Evolutionary conservation across 2,329 filamentous ascomycete genomes (phyloP), one percentile per base, ranked within the genome.

Genomic region (Colletotrichum lini): DNA sequence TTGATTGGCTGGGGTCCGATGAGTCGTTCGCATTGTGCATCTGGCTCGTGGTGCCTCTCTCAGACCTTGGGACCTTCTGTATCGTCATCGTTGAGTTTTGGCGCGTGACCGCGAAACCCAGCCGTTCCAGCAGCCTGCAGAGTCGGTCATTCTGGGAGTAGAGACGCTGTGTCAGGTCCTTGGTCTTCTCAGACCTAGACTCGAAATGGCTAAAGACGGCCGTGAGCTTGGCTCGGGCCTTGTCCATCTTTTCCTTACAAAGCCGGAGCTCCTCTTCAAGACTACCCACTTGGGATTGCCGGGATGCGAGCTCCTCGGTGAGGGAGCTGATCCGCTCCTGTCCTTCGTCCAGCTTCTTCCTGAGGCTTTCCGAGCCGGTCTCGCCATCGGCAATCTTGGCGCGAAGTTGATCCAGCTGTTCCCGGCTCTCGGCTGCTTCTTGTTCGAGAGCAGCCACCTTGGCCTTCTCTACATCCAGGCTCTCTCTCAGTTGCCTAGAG

Each of bases 131-230:
- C 58, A 99, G 89, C 62, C 92, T 91, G 70, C 90, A 89, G n/a
- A 98, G 86, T 30, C 94, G 92, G 75, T 97, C 93, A 73, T 96
- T 95, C 73, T 98, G 94, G 1, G 90, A 88, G 79, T 94, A 97
- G 4, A 98, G 86, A 67, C 92, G 90, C 77, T 95, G 93, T 1
- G 95, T 97, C 15, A 98, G 85, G 73, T 98, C 94, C 79, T 94
- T 94, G 6, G 94, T 92, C 73, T 91, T 92, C 63, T 87, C 85
- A 50, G 92, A 92, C 56, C 94, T 93, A 56, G 89, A 87, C 53
- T 94, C 90, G 57, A 94, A 89, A 61, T 91, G 89, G 30, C 83
- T 83, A 18, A 84, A 84, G 18, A 91, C 79, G 3, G 81, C 79
- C 9, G 86, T 82, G 21, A 91, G 80, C 73, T 86, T 87, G 54